A percentile compares a stretch with the other conserved stretches of the same genome.
Evolutionary conservation across 805 yeast genomes (phyloP).

Genomic region (Wickerhamiella brachini): DNA sequence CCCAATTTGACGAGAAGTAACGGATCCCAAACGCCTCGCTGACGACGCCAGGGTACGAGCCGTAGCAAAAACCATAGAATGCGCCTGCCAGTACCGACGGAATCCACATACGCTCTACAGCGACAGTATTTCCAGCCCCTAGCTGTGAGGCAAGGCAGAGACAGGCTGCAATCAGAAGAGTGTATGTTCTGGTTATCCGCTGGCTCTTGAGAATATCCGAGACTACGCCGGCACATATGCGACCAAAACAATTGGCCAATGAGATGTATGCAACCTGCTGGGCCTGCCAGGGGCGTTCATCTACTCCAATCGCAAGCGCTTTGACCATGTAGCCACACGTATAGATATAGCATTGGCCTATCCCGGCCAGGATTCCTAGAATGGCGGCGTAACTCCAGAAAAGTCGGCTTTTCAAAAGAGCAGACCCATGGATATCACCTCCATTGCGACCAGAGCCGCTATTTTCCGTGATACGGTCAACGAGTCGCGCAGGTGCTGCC

Average conservation of each 20-base stretch:
- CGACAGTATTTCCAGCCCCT: constrained; percentile 13
- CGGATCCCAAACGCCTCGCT: constrained; percentile 60
- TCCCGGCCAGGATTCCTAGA: constrained; percentile 45
- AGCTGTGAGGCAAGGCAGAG: constrained; percentile 39
- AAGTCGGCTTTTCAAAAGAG: constrained; percentile 20
- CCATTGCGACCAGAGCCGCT: not conserved
- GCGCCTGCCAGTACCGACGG: constrained; percentile 49
- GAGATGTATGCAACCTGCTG: constrained; percentile 63
- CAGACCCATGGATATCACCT: constrained; percentile 6
- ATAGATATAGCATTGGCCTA: constrained; percentile 64
- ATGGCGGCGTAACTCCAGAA: constrained; percentile 41
- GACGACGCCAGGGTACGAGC: constrained; percentile 62
- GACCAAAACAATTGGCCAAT: constrained; percentile 50
- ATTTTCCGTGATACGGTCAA: not conserved
- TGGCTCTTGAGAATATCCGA: constrained; percentile 47
- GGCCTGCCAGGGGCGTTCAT: constrained; percentile 36
- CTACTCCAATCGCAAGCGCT: constrained; percentile 31
- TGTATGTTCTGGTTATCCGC: constrained; percentile 34
- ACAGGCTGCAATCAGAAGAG: constrained; percentile 39
- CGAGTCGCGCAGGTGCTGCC: not conserved
- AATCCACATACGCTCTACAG: constrained; percentile 28
- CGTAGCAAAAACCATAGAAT: constrained; percentile 61
- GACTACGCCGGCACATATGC: constrained; percentile 46
- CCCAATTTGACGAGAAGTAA: constrained; percentile 61
- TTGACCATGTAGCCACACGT: constrained; percentile 58